Evolutionary conservation across 306 rosid genomes (phyloP).

Genomic region (Inga oerstediana): DNA sequence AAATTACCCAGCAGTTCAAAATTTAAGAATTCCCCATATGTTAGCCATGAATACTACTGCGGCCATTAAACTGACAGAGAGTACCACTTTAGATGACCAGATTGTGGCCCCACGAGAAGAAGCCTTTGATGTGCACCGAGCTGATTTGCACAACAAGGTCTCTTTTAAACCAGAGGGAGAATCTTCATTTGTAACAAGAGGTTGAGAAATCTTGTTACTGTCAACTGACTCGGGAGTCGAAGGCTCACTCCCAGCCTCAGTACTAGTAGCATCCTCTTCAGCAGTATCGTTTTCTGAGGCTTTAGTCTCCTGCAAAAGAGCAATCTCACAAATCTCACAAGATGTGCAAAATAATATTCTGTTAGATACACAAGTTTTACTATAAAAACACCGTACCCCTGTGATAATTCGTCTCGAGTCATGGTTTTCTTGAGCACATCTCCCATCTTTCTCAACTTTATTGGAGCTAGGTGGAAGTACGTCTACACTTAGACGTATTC

Average conservation of each 20-base stretch:
- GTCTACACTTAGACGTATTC: slow-evolving; percentile 48
- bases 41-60: slow-evolving; percentile 48
- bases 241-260: slow-evolving; percentile 30
- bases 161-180: slow-evolving; percentile 27
- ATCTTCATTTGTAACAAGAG: slow-evolving; percentile 23
- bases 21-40: slow-evolving; percentile 56
- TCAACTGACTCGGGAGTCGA: slow-evolving; percentile 32
- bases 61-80: slow-evolving; percentile 43
- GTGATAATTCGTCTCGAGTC: slow-evolving; percentile 44
- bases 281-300: slow-evolving; percentile 38
- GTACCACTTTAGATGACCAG: slow-evolving; percentile 48
- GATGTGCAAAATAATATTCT: slow-evolving; percentile 14
- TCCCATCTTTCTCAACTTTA: background rate
- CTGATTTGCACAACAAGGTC: slow-evolving; percentile 37
- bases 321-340: slow-evolving; percentile 36
- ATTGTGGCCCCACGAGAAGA: slow-evolving; percentile 26
- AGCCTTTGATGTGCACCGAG: slow-evolving; percentile 33
- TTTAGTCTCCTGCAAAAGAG: slow-evolving; percentile 53
- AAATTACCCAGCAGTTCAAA: slow-evolving; percentile 42
- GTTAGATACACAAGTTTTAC: slow-evolving; percentile 20
- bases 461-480: slow-evolving; percentile 17
- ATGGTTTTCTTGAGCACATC: slow-evolving; percentile 30
- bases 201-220: slow-evolving; percentile 32
- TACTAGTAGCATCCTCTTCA: slow-evolving; percentile 29
- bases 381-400: slow-evolving; percentile 53